phyloP scores from a whole-genome alignment of 768 basidiomycete genomes.

The Serendipita sp. region DNA sequence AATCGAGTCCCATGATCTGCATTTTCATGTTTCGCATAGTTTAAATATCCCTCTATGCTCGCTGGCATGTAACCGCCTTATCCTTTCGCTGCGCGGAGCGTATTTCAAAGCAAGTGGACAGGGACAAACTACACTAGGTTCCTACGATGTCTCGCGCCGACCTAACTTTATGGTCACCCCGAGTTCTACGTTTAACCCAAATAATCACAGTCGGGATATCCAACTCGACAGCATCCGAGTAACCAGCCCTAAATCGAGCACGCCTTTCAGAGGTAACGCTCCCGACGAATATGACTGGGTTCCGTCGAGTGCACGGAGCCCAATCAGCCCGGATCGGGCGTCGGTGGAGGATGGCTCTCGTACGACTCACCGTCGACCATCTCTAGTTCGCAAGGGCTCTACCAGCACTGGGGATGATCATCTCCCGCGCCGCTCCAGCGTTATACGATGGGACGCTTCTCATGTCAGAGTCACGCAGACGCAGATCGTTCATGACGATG shows the following conservation, averaged over 20 bases:
- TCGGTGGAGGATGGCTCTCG: not conserved
- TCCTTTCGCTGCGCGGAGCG: not conserved
- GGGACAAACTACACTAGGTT: not conserved
- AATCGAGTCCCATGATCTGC: too few relatives aligned
- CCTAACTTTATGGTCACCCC: not conserved
- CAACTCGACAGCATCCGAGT: not conserved
- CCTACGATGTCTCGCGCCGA: not conserved
- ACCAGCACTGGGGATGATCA: not conserved
- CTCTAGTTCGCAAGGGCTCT: not conserved
- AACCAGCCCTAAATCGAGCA: not conserved
- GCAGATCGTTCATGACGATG: not conserved
- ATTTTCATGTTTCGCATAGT: not conserved
- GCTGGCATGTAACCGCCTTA: not conserved
- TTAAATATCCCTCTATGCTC: not conserved
- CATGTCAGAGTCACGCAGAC: not conserved
- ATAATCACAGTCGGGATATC: not conserved
- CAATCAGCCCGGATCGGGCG: not conserved
- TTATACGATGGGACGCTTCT: not conserved
- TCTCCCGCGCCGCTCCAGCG: too few relatives aligned
- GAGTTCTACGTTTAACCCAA: too few relatives aligned
- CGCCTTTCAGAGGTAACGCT: not conserved
- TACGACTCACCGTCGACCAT: not conserved
- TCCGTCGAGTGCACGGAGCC: not conserved
- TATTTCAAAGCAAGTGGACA: not conserved
- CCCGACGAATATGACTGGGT: not conserved